A percentile compares a stretch with the other conserved stretches of the same genome.
Evolutionary conservation across 1,284 basidiomycete species (phyloP).

Genomic region (Anthracocystis walkeri): DNA sequence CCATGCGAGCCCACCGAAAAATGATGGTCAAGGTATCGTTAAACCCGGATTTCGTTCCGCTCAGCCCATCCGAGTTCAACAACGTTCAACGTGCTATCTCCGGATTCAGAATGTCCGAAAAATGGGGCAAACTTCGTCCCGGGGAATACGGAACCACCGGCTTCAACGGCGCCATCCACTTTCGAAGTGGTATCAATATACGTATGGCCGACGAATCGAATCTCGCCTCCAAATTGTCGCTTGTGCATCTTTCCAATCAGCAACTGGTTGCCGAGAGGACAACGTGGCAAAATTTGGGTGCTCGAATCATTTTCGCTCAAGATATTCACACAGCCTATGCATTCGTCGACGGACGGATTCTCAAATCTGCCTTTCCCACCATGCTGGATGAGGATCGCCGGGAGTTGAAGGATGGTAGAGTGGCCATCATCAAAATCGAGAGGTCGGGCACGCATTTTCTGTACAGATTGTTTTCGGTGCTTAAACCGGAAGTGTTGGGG

Average conservation of each 20-base stretch:
- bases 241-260: neutral
- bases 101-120: neutral
- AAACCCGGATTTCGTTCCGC: too few relatives aligned
- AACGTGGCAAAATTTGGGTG: neutral
- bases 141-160: neutral
- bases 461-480: constrained; percentile 10
- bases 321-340: neutral
- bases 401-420: neutral
- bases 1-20: too few relatives aligned
- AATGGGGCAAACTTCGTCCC: neutral
- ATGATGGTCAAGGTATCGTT: too few relatives aligned
- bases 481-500: neutral
- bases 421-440: constrained; percentile 9
- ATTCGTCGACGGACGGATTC: constrained; percentile 3
- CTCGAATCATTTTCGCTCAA: constrained; percentile 13
- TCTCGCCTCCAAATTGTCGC: neutral
- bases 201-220: neutral
- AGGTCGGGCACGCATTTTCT: neutral
- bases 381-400: constrained; percentile 1
- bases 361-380: constrained; percentile 8
- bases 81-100: neutral
- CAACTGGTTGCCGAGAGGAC: neutral
- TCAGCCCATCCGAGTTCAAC: neutral
- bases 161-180: neutral
- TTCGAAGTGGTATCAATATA: too few relatives aligned